Evolutionary conservation across 225 moss, liverwort and hornwort species (phyloP), one percentile per base, ranked within the genome.

Genomic region (Physcomitrium patens): DNA sequence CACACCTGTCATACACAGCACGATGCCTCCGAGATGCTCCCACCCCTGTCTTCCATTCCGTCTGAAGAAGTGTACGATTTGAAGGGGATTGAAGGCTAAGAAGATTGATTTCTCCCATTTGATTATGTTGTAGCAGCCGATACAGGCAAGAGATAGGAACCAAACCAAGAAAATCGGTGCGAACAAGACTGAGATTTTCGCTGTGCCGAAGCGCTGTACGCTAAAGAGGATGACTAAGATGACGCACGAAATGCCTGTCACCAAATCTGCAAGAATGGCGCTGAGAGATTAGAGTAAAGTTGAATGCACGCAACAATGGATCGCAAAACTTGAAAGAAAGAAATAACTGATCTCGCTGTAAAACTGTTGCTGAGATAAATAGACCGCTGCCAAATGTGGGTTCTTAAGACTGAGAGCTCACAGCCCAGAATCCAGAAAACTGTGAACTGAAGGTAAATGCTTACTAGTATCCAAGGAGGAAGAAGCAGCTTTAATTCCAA

Each of bases 21-120:
- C 94, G 54, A 96, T 74, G 23, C 96, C 96, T 75, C 96, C 96
- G 2, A 96, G 92, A 67, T 90, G 87, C 65, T 89, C 80, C 96
- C 96, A 96, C 14, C 90, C 96, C 3, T 7, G 0, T 69, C 69
- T 43, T 73, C 80, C 76, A 69, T 87, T 89, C 68, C 71, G 78
- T 41, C 71, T 17, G 10, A 96, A 89, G 68, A 93, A 96, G 11
- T 71, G 47, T 17, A 94, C 56, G 19, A 77, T 89, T 60, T 90
- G 63, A n/a, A 86, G 68, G 12, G 96, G 96, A 73, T 94, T 89
- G 68, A 96, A 90, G 46, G 92, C 96, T 75, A 28, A 74, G 65
- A 96, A 92, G 13, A 96, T 75, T 1, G 78, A 22, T 1, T 63
- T 62, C 69, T 94, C 80, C 85, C 93, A 76, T 56, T 82, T 79